Percentiles rank a stretch among this genome's conserved stretches.
Conservation (phyloP, 257 asterid species). For the Agastache rugosa region DNA sequence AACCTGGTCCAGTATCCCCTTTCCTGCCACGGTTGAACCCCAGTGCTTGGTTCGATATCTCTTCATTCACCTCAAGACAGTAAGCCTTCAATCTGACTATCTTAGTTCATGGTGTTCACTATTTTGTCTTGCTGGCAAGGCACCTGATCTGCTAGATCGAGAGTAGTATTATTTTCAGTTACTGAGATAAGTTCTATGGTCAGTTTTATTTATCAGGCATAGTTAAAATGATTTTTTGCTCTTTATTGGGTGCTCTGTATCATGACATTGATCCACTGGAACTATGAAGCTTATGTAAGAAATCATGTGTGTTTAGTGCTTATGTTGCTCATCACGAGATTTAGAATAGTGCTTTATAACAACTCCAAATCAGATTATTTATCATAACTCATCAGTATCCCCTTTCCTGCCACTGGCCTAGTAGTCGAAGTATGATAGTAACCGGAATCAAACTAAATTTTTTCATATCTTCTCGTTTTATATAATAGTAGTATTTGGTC, state of each 20-base stretch:
- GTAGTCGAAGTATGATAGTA: not conserved
- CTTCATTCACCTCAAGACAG: constrained; percentile 17
- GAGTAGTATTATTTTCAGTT: not conserved
- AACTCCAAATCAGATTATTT: too few species aligned
- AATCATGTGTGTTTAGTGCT: not conserved
- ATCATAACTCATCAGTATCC: too few species aligned
- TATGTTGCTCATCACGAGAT: not conserved
- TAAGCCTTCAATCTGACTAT: constrained; percentile 21
- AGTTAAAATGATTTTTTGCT: not conserved
- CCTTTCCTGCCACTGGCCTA: too few species aligned
- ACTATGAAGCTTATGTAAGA: not conserved
- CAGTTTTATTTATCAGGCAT: not conserved
- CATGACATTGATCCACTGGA: not conserved
- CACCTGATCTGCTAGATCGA: not conserved
- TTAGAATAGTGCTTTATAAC: too few species aligned
- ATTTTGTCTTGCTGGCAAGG: too few species aligned
- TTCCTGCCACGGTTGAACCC: constrained; percentile 41
- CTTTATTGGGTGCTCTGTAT: not conserved
- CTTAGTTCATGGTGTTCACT: not conserved
- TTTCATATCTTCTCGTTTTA: not conserved
- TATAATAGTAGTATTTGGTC: not conserved
- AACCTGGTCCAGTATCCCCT: constrained; percentile 25
- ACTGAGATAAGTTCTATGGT: not conserved
- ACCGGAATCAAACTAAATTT: not conserved
- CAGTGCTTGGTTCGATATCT: constrained; percentile 34